Evolutionary conservation across 768 basidiomycete genomes (phyloP), one percentile per base, ranked within the genome.

Genomic region (Naematelia encephala): DNA sequence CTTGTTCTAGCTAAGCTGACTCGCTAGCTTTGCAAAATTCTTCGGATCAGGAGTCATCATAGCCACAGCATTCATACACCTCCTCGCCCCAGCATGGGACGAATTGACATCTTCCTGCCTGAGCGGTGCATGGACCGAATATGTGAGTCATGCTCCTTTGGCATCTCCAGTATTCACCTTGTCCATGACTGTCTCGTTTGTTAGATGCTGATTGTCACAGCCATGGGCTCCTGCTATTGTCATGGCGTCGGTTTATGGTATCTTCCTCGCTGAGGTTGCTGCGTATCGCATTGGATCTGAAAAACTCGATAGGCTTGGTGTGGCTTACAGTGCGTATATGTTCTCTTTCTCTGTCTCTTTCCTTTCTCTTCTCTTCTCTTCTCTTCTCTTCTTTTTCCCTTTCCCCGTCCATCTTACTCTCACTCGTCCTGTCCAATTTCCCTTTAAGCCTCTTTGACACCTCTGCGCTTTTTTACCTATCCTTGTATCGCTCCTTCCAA

Each of bases 231-330:
- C 93, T 4, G 91, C 86, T 0, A 79, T 96, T 26, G 87, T 88
- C 57, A 83, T 97, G 75, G 69, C 86, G 44, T 86, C 89, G 68
- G 86, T 96, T 30, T 93, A 91, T 73, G 64, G 70, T 25, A 88
- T 96, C 46, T 97, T 96, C 79, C 81, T 90, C 64, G 78, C 88
- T 51, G 92, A 98, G 77, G 76, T 97, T 14, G 70, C 89, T 49
- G 91, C 92, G 12, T 91, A 92, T 79, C 85, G 93, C 55, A 86
- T 87, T 81, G 94, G 93, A 0, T 87, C 84, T 0, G 79, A 84
- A 5, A 87, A 84, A 72, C 82, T 97, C 5, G 80, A 81, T 16
- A 81, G 81, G 57, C 74, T 90, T 5, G 90, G 90, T 10, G 69
- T 87, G 23, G 73, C 73, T 22, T 67, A 69, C 58, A 63, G 64